These are phyloP conservation scores for Begonia fuchsioides DNA, from an alignment of 306 rosid genomes.

Conservation along the genomic window DNA sequence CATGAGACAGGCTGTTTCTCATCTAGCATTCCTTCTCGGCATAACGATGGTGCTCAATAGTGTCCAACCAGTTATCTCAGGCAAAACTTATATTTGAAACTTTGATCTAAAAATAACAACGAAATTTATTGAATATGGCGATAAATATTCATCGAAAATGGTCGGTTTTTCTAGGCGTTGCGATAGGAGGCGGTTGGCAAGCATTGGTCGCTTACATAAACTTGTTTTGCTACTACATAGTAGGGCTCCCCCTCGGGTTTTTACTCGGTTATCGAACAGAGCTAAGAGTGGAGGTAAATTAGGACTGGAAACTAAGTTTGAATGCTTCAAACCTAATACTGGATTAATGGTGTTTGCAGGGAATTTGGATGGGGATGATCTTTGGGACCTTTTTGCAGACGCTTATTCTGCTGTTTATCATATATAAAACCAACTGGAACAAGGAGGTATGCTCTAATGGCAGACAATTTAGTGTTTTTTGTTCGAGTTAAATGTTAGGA, in stretches of 20 bases:
- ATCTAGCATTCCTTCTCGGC: slow-evolving; percentile 66
- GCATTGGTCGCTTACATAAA: slow-evolving; percentile 77
- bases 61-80: slow-evolving; percentile 87
- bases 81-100: slow-evolving; percentile 11
- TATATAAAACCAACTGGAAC: slow-evolving; percentile 71
- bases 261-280: slow-evolving; percentile 50
- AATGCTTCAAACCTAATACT: neutral
- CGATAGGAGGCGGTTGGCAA: slow-evolving; percentile 95
- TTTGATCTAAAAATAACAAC: neutral
- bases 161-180: slow-evolving; percentile 6
- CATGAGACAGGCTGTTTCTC: slow-evolving; percentile 80
- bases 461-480: neutral
- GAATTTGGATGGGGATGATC: slow-evolving; percentile 93
- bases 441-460: slow-evolving; percentile 36
- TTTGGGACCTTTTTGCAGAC: slow-evolving; percentile 79
- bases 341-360: slow-evolving; percentile 29
- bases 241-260: slow-evolving; percentile 79
- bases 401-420: slow-evolving; percentile 36
- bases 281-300: slow-evolving; percentile 50
- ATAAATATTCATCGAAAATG: neutral
- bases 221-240: slow-evolving; percentile 56
- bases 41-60: slow-evolving; percentile 79
- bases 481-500: too few species aligned
- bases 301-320: neutral
- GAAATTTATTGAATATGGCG: neutral